These are phyloP conservation scores for Chenopodium formosanum DNA, from an alignment of 148 eudicot genomes.

Conservation along the genomic window DNA sequence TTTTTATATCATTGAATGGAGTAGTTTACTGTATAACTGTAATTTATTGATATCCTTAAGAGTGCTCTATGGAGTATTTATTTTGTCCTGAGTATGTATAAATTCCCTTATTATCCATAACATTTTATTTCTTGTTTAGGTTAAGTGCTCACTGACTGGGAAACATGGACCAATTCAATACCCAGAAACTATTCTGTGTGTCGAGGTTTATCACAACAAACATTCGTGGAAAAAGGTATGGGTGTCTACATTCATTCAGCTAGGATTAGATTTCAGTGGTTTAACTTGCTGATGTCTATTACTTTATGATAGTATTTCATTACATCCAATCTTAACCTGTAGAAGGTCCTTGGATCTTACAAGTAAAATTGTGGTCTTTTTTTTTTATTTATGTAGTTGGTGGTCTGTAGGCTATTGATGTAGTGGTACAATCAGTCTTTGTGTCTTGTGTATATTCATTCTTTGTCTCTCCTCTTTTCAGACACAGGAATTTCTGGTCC, in stretches of 20 bases:
- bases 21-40: background rate
- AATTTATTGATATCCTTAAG: background rate
- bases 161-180: constrained; percentile 49
- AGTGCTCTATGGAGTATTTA: background rate
- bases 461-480: constrained; percentile 21
- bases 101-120: background rate
- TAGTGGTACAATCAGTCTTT: background rate
- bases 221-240: constrained; percentile 46
- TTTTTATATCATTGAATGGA: background rate
- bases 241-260: background rate
- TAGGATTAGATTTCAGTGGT: background rate
- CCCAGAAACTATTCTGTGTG: constrained; percentile 64
- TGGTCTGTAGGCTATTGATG: background rate
- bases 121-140: constrained; percentile 34
- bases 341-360: background rate
- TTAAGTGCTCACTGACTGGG: constrained; percentile 40
- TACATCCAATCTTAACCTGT: background rate
- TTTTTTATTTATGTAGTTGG: too few relatives aligned
- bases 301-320: background rate
- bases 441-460: background rate
- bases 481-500: constrained; percentile 80
- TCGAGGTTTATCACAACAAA: constrained; percentile 71
- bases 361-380: background rate
- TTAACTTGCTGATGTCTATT: background rate
- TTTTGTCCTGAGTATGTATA: background rate